Conservation (phyloP, 495 filamentous ascomycete species). For the Aspergillus avenaceus region DNA sequence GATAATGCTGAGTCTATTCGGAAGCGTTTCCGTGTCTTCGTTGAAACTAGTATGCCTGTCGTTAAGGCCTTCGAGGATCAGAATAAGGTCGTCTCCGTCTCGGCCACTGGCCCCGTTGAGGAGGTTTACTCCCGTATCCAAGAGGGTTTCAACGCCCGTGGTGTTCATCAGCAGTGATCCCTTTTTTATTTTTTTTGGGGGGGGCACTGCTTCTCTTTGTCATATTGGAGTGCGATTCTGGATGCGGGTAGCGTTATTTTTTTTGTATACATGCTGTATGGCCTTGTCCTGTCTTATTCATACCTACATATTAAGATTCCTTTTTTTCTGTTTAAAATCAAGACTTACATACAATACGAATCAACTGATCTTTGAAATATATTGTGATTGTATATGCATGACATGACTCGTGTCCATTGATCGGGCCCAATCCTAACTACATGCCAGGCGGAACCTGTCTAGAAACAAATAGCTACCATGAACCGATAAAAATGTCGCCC, state of each 20-base stretch:
- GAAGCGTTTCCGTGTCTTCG: conserved; percentile 90
- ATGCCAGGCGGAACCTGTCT: conserved; percentile 12
- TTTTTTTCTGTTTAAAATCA: neutral
- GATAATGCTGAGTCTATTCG: conserved; percentile 94
- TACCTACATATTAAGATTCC: neutral
- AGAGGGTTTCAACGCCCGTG: conserved; percentile 45
- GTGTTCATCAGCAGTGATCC: conserved; percentile 31
- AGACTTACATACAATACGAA: neutral
- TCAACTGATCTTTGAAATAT: no score
- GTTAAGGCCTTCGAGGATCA: conserved; percentile 77
- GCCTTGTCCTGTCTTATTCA: no score
- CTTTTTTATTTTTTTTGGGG: neutral
- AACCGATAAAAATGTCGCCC: conserved; percentile 8
- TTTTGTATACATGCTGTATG: no score
- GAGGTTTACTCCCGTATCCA: conserved; percentile 71
- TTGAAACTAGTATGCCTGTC: conserved; percentile 95
- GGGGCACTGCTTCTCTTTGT: no score
- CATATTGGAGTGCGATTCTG: no score
- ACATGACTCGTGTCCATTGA: conserved; percentile 39
- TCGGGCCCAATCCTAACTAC: conserved; percentile 12
- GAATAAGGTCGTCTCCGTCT: conserved; percentile 73
- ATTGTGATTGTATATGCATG: conserved; percentile 9
- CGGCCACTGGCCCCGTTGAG: conserved; percentile 62
- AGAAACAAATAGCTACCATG: conserved; percentile 16
- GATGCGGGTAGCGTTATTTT: no score